Percentiles rank a stretch among this genome's conserved stretches.
phyloP scores from a whole-genome alignment of 2,329 filamentous ascomycete genomes.

The Sclerotinia trifoliorum region DNA sequence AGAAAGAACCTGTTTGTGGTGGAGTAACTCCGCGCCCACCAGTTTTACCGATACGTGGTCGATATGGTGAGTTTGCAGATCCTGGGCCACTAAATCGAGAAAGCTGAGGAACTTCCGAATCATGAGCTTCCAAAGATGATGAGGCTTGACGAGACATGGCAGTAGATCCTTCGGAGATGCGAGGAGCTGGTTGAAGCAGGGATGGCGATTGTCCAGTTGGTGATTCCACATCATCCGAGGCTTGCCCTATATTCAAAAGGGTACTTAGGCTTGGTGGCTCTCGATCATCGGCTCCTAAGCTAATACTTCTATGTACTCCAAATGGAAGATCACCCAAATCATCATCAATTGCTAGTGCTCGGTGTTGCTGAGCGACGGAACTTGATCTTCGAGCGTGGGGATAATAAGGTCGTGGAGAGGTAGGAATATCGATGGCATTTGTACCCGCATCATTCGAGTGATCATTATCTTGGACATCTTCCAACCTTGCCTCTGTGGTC shows the following conservation, averaged over 20 bases:
- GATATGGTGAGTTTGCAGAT: conserved; percentile 38
- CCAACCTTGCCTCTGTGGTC: conserved; percentile 30
- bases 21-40: conserved; percentile 39
- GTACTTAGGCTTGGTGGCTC: conserved; percentile 65
- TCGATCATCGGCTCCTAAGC: conserved; percentile 63
- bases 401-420: conserved; percentile 60
- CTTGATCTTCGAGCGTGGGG: conserved; percentile 62
- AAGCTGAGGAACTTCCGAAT: conserved; percentile 32
- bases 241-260: conserved; percentile 51
- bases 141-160: conserved; percentile 35
- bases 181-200: conserved; percentile 38
- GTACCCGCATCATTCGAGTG: conserved; percentile 52
- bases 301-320: conserved; percentile 64
- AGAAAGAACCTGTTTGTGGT: conserved; percentile 39
- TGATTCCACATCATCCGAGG: conserved; percentile 42
- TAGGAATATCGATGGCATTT: conserved; percentile 70
- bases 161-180: conserved; percentile 34
- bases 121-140: conserved; percentile 36
- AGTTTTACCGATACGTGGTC: conserved; percentile 36
- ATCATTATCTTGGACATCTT: conserved; percentile 34
- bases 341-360: conserved; percentile 55
- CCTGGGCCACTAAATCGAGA: conserved; percentile 33
- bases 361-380: conserved; percentile 65
- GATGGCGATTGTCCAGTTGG: conserved; percentile 36
- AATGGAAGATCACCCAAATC: conserved; percentile 59